Evolutionary conservation across 2,329 filamentous ascomycete species (phyloP).

Genomic region (Cercospora zeae-maydis): DNA sequence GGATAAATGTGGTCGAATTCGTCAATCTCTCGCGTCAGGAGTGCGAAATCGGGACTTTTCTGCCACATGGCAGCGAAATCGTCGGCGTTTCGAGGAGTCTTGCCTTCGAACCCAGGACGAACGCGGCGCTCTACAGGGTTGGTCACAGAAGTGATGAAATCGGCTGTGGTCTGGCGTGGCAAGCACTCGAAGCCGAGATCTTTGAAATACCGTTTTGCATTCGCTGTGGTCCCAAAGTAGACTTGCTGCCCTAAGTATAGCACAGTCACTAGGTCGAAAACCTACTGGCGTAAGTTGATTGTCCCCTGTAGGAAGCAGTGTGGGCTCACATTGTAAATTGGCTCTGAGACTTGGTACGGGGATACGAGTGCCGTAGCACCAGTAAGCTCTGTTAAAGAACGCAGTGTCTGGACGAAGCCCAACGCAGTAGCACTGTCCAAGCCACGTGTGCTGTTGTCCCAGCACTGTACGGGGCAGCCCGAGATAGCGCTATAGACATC

Average conservation of each 20-base stretch:
- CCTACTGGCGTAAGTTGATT: background rate
- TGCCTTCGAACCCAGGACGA: slow-evolving; percentile 56
- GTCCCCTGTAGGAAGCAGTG: background rate
- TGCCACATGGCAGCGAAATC: slow-evolving; percentile 59
- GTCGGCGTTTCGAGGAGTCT: slow-evolving; percentile 63
- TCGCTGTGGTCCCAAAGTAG: slow-evolving; percentile 62
- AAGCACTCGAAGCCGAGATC: slow-evolving; percentile 66
- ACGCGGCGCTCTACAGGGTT: slow-evolving; percentile 59
- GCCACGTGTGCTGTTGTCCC: slow-evolving; percentile 50
- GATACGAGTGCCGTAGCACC: slow-evolving; percentile 54
- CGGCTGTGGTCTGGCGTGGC: slow-evolving; percentile 62
- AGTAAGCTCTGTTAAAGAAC: slow-evolving; percentile 49
- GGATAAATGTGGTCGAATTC: background rate
- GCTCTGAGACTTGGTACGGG: slow-evolving; percentile 53
- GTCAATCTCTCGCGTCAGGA: background rate
- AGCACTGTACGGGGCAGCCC: slow-evolving; percentile 40
- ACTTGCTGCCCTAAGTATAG: slow-evolving; percentile 75
- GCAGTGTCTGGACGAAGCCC: slow-evolving; percentile 55
- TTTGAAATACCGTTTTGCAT: slow-evolving; percentile 64
- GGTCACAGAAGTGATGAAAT: slow-evolving; percentile 67
- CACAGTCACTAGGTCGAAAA: slow-evolving; percentile 70
- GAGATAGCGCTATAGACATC: slow-evolving; percentile 34
- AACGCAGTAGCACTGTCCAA: slow-evolving; percentile 57
- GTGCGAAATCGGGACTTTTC: slow-evolving; percentile 44
- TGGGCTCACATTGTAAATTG: slow-evolving; percentile 51